phyloP scores from a whole-genome alignment of 2,329 filamentous ascomycete species.

The Trichoderma polysporum region DNA sequence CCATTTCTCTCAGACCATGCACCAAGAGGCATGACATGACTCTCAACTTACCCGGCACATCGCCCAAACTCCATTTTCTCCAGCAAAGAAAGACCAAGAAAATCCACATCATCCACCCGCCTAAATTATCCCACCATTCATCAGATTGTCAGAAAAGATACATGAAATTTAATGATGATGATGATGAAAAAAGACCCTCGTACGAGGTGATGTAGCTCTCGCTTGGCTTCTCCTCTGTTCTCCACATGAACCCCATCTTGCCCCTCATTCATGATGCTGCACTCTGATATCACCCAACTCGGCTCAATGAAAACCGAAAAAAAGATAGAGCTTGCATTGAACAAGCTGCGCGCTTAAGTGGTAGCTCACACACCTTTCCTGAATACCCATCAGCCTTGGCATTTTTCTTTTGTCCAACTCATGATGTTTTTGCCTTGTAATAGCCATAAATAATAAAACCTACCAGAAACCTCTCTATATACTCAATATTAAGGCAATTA shows the following conservation, averaged over 20 bases:
- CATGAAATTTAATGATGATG: not conserved
- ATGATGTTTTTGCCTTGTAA: not conserved
- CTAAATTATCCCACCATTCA: not conserved
- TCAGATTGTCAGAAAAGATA: not conserved
- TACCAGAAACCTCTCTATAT: not conserved
- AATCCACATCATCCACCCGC: not conserved
- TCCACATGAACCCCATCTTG: slow-evolving; percentile 14
- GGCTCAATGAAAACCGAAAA: slow-evolving; percentile 16
- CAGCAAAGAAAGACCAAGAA: not conserved
- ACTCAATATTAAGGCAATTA: not conserved
- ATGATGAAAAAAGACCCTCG: not conserved
- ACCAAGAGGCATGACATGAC: not conserved
- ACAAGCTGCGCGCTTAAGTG: not conserved
- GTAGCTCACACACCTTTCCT: not conserved
- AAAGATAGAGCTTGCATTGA: not conserved
- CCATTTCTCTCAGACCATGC: no score
- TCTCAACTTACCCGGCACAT: not conserved
- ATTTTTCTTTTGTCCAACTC: not conserved
- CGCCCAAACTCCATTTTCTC: not conserved
- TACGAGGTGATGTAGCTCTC: not conserved
- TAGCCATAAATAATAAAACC: not conserved
- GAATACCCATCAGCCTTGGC: not conserved
- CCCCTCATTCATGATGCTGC: slow-evolving; percentile 13
- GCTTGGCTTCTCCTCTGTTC: slow-evolving; percentile 1
- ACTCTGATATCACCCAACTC: slow-evolving; percentile 18